Conservation (phyloP, 352 stramenopile species). For the Phytopythium ostracodes region DNA sequence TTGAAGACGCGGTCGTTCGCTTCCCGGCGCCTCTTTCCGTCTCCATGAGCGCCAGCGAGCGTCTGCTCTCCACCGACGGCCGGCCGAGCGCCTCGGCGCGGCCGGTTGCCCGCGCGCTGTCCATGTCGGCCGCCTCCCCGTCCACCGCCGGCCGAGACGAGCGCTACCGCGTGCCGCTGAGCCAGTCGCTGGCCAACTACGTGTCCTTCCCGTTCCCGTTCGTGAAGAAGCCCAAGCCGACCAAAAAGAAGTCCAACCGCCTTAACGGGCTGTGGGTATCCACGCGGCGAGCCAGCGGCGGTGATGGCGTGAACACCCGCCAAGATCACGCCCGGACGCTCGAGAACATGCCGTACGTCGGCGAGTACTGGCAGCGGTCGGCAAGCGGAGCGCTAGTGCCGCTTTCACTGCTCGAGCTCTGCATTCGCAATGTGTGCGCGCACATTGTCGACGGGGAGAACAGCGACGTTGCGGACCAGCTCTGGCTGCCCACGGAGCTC, state of each 20-base stretch:
- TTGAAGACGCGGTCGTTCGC: conserved; percentile 56
- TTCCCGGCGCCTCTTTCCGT: conserved; percentile 26
- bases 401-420: conserved; percentile 53
- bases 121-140: conserved; percentile 10
- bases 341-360: conserved; percentile 26
- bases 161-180: conserved; percentile 21
- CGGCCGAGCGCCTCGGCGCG: conserved; percentile 7
- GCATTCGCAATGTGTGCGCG: conserved; percentile 45
- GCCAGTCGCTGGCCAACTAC: conserved; percentile 68
- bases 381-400: conserved; percentile 31
- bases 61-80: conserved; percentile 2
- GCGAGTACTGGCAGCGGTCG: conserved; percentile 48
- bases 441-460: conserved; percentile 34
- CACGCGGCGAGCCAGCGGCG: conserved; percentile 1
- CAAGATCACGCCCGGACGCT: not conserved
- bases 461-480: conserved; percentile 8
- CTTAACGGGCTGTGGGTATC: not conserved
- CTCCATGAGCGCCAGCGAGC: conserved; percentile 22
- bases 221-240: conserved; percentile 26
- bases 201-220: conserved; percentile 80
- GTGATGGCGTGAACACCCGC: not conserved
- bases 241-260: not conserved
- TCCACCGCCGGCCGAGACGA: not conserved
- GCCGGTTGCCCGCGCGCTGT: not conserved
- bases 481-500: conserved; percentile 35